Evolutionary conservation across 202 grass and related monocot genomes (phyloP), one percentile per base, ranked within the genome.

Genomic region (Schoenoplectus tabernaemontani): DNA sequence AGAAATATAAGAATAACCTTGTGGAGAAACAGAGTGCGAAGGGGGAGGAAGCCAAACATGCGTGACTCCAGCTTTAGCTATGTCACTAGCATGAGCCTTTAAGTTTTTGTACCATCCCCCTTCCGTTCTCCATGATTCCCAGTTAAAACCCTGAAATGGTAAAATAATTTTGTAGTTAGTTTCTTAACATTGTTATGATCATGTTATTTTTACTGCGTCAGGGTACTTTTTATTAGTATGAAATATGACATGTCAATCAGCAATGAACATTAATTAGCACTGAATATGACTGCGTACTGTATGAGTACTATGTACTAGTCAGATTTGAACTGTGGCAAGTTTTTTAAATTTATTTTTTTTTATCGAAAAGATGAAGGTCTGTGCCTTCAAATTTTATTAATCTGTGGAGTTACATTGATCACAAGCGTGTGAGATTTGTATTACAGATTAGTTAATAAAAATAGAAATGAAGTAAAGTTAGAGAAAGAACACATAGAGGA

Each of bases 1-100:
- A 0, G 16, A 39, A 17, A 46, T 1, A 76, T 12, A 16, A 23
- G 10, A 15, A n/a, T 1, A 64, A 87, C 89, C 93, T 87, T 92
- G 76, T 13, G 58, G 64, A 44, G 88, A 71, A 82, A 87, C 82
- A 51, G 93, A 96, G 86, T 93, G 88, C 67, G 93, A 90, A n/a
- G 90, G 83, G 2, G 93, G 93, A 10, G 93, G 93, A 4, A 96
- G 86, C 93, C 93, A 96, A 72, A 90, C 88, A 81, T 96, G 93
- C 1, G 93, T 92, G 16, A 92, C 84, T 34, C 93, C 90, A 69
- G 88, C 84, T 32, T 80, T 75, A 71, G 88, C 90, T 64, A 93
- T 82, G 72, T 84, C 88, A 26, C 85, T 37, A 17, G 93, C 93
- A 58, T 87, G 87, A 15, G 82, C 63, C 86, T 83, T 87, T 59